These are phyloP conservation scores for Fusarium beomiforme DNA, from an alignment of 2,329 filamentous ascomycete species.

Conservation along the genomic window DNA sequence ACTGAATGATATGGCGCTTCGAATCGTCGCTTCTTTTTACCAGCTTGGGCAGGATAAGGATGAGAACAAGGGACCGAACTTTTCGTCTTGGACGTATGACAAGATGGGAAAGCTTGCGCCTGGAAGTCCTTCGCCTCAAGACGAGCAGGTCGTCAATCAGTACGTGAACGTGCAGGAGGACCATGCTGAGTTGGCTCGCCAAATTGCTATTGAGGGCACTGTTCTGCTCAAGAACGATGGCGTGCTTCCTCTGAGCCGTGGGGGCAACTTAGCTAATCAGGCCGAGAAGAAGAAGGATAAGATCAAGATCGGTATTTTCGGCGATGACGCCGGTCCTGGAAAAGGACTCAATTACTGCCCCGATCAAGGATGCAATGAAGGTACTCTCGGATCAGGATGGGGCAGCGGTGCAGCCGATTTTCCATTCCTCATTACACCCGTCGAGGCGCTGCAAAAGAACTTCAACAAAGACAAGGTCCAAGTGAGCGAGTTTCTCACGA, in stretches of 20 bases:
- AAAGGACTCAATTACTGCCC: constrained; percentile 72
- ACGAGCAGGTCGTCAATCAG: constrained; percentile 67
- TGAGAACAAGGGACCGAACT: constrained; percentile 80
- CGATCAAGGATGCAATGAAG: constrained; percentile 74
- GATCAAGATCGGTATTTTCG: constrained; percentile 60
- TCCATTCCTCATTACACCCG: constrained; percentile 73
- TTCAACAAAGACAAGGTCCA: constrained; percentile 55
- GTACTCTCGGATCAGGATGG: constrained; percentile 78
- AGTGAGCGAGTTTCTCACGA: constrained; percentile 69
- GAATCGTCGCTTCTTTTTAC: constrained; percentile 91
- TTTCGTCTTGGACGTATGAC: constrained; percentile 76
- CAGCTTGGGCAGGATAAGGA: constrained; percentile 80
- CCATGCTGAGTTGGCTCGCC: constrained; percentile 60
- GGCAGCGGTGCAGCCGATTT: constrained; percentile 75
- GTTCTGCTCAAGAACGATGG: constrained; percentile 71
- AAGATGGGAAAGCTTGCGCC: constrained; percentile 62
- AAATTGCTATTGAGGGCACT: constrained; percentile 66
- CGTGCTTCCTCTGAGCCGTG: constrained; percentile 58
- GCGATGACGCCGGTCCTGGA: constrained; percentile 61
- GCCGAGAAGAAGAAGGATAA: constrained; percentile 50
- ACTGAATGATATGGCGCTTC: constrained; percentile 87
- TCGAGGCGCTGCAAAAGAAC: constrained; percentile 66
- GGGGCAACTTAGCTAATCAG: constrained; percentile 42
- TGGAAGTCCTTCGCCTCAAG: constrained; percentile 58
- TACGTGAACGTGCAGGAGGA: constrained; percentile 71